These are phyloP conservation scores for Aspergillus sp. DNA, from an alignment of 2,329 filamentous ascomycete species.

Conservation along the genomic window DNA sequence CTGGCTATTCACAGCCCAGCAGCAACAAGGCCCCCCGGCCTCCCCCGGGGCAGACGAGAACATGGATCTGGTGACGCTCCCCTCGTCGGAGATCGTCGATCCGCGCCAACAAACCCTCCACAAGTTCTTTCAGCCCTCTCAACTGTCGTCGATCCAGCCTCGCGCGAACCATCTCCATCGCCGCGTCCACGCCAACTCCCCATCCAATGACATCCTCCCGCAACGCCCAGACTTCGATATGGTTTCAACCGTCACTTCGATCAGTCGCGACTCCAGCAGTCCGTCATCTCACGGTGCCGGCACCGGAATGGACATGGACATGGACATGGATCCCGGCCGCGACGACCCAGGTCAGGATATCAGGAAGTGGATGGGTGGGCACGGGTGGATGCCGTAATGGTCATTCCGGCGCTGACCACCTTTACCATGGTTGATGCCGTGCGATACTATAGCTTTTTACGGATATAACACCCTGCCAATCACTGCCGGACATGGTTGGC, in stretches of 20 bases:
- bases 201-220: conserved; percentile 15
- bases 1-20: conserved; percentile 43
- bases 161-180: conserved; percentile 15
- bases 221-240: conserved; percentile 21
- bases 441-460: not conserved
- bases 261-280: conserved; percentile 23
- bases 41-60: conserved; percentile 21
- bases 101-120: conserved; percentile 42
- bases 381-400: conserved; percentile 32
- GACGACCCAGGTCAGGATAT: conserved; percentile 19
- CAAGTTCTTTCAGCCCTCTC: conserved; percentile 39
- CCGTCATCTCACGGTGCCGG: conserved; percentile 19
- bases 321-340: conserved; percentile 32
- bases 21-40: conserved; percentile 18
- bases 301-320: conserved; percentile 31
- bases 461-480: not conserved
- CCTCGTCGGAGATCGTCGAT: conserved; percentile 31
- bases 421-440: not conserved
- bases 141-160: conserved; percentile 17
- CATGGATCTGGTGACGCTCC: conserved; percentile 25
- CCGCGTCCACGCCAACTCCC: conserved; percentile 20
- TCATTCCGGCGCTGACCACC: not conserved
- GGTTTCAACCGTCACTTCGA: conserved; percentile 16
- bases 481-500: conserved; percentile 5
- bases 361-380: conserved; percentile 27